phyloP scores from a whole-genome alignment of 2,329 filamentous ascomycete genomes.

The Trichoderma sp. region DNA sequence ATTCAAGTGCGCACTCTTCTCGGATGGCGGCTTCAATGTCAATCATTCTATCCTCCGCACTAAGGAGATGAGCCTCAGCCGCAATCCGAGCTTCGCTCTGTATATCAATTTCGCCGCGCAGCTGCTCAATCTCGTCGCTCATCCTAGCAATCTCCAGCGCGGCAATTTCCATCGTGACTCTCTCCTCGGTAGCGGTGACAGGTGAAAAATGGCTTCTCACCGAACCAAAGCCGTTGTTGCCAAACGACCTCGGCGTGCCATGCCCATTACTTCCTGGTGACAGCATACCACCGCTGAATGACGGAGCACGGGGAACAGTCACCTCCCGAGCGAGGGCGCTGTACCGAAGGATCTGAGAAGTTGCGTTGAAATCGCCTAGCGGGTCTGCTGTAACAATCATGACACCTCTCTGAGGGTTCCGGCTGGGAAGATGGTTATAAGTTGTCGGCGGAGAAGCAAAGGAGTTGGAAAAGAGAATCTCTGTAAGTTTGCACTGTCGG shows the following conservation, averaged over 20 bases:
- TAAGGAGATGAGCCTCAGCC: slow-evolving; percentile 73
- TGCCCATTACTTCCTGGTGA: slow-evolving; percentile 44
- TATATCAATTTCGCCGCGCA: slow-evolving; percentile 69
- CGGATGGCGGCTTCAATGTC: slow-evolving; percentile 81
- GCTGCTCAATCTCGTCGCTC: slow-evolving; percentile 69
- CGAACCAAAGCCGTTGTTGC: slow-evolving; percentile 43
- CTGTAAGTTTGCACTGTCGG: slow-evolving; percentile 82
- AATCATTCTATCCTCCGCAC: slow-evolving; percentile 66
- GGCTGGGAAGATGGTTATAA: slow-evolving; percentile 48
- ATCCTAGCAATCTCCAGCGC: slow-evolving; percentile 81
- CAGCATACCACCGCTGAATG: slow-evolving; percentile 73
- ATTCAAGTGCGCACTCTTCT: slow-evolving; percentile 86
- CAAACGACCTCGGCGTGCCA: slow-evolving; percentile 44
- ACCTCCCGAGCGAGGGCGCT: slow-evolving; percentile 91
- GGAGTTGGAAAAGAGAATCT: slow-evolving; percentile 85
- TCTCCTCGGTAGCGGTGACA: slow-evolving; percentile 51
- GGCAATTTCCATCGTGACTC: slow-evolving; percentile 79
- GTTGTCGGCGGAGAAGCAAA: slow-evolving; percentile 65
- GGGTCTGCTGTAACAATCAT: slow-evolving; percentile 98
- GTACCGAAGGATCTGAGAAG: slow-evolving; percentile 93
- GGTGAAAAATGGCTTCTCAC: slow-evolving; percentile 48
- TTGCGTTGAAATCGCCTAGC: slow-evolving; percentile 92
- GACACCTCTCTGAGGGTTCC: slow-evolving; percentile 81
- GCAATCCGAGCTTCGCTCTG: slow-evolving; percentile 72
- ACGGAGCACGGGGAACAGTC: slow-evolving; percentile 86